phyloP scores from a whole-genome alignment of 148 eudicot genomes.

The Hydrangea macrophylla region DNA sequence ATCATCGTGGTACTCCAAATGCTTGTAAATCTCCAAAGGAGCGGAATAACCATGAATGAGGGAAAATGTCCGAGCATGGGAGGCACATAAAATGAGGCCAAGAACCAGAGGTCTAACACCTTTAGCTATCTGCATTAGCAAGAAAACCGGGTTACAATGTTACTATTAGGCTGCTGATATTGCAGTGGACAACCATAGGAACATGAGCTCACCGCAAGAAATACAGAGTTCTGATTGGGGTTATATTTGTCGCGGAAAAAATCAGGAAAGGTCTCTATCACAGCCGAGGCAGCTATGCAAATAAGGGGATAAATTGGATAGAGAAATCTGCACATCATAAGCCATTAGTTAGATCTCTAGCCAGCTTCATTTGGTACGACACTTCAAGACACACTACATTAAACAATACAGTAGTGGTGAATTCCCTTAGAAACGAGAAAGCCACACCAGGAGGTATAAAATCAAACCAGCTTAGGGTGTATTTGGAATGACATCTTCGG shows the following conservation, averaged over 20 bases:
- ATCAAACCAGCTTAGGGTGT: neutral
- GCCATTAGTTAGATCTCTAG: neutral
- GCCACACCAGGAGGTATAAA: neutral
- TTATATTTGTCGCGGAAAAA: constrained; percentile 64
- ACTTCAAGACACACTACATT: constrained; percentile 11
- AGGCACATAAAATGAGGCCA: constrained; percentile 69
- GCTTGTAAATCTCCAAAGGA: constrained; percentile 93
- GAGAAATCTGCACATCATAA: constrained; percentile 64
- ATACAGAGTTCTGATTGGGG: constrained; percentile 45
- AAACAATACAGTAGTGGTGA: neutral
- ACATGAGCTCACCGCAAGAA: constrained; percentile 46
- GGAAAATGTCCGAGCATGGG: constrained; percentile 92
- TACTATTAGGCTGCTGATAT: constrained; percentile 7
- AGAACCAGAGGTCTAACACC: constrained; percentile 64
- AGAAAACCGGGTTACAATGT: constrained; percentile 16
- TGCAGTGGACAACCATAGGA: neutral
- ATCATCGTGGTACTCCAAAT: constrained; percentile 88
- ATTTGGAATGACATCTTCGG: no score
- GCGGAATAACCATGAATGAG: constrained; percentile 92
- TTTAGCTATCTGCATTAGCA: constrained; percentile 64
- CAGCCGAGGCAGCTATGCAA: constrained; percentile 94
- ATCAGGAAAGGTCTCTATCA: constrained; percentile 91
- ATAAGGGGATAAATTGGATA: constrained; percentile 95
- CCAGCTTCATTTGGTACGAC: neutral
- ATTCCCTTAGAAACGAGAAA: neutral